Conservation (phyloP, 2,329 filamentous ascomycete genomes). For the Alternaria metachromatica region DNA sequence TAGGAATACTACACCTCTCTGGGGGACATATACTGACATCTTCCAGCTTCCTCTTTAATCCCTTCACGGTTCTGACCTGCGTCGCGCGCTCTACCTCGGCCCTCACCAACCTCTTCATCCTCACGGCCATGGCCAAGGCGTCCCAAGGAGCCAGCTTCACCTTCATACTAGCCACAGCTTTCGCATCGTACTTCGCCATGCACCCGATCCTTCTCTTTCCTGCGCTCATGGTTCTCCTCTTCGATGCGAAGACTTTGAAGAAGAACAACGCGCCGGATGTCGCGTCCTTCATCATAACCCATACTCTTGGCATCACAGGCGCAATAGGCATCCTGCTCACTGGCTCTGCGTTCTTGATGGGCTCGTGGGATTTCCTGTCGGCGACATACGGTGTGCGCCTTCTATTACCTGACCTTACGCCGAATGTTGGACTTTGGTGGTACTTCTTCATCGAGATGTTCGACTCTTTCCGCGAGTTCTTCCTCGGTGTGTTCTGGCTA, state of each 20-base stretch:
- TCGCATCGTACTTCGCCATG: constrained; percentile 90
- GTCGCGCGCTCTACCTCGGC: constrained; percentile 87
- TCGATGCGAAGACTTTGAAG: constrained; percentile 50
- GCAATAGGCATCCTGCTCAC: constrained; percentile 64
- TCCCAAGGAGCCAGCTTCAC: constrained; percentile 73
- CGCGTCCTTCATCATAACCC: constrained; percentile 61
- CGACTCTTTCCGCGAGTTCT: constrained; percentile 95
- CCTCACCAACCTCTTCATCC: constrained; percentile 86
- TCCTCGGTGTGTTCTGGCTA: constrained; percentile 97
- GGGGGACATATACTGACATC: constrained; percentile 17
- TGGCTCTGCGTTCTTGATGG: constrained; percentile 75
- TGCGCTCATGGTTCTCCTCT: constrained; percentile 80
- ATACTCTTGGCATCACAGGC: constrained; percentile 60
- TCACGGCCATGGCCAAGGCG: constrained; percentile 82
- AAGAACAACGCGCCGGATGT: constrained; percentile 36
- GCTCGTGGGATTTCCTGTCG: constrained; percentile 84
- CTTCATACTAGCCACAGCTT: constrained; percentile 82
- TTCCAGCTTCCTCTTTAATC: constrained; percentile 86
- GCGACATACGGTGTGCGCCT: constrained; percentile 95
- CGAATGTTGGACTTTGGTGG: constrained; percentile 98
- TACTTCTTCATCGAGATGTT: constrained; percentile 99
- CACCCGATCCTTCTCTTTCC: constrained; percentile 88
- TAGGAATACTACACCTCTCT: constrained; percentile 49
- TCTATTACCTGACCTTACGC: constrained; percentile 87
- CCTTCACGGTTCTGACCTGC: constrained; percentile 90